Conservation (phyloP, 176 grass and related monocot species). For the Rhipidocladum racemiflorum region DNA sequence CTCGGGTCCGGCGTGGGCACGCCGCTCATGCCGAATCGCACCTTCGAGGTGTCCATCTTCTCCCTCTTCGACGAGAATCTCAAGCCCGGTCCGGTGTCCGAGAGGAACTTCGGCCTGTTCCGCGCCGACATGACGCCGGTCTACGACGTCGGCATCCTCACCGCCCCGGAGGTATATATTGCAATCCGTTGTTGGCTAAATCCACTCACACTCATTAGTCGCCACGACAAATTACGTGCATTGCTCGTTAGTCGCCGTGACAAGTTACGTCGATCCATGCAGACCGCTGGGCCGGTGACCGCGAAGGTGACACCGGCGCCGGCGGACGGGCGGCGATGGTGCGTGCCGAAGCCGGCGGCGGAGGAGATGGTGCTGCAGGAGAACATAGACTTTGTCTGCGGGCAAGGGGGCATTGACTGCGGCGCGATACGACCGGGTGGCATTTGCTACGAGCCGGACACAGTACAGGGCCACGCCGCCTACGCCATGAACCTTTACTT, state of each 20-base stretch:
- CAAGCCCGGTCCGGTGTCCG: conserved; percentile 59
- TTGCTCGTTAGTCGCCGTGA: too few relatives aligned
- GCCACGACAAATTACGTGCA: background rate
- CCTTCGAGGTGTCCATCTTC: conserved; percentile 78
- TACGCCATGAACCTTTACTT: conserved; percentile 88
- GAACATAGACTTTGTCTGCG: conserved; percentile 79
- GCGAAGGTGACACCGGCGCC: conserved; percentile 9
- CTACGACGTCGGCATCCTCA: conserved; percentile 74
- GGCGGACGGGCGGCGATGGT: conserved; percentile 45
- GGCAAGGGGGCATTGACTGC: conserved; percentile 53
- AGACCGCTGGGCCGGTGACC: conserved; percentile 28
- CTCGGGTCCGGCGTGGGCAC: conserved; percentile 68
- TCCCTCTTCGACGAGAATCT: conserved; percentile 81
- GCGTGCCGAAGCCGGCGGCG: conserved; percentile 56
- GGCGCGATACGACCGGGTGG: conserved; percentile 56
- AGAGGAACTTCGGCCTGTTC: conserved; percentile 77
- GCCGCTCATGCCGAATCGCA: conserved; percentile 74
- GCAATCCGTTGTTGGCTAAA: background rate
- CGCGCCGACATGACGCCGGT: conserved; percentile 61
- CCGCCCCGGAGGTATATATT: conserved; percentile 38
- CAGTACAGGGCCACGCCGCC: conserved; percentile 53
- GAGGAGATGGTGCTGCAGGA: conserved; percentile 59
- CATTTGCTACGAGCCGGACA: conserved; percentile 57
- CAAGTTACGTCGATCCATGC: background rate
- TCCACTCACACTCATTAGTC: background rate